These are phyloP conservation scores for Microcos paniculata DNA, from an alignment of 345 rosid genomes.

Conservation along the genomic window DNA sequence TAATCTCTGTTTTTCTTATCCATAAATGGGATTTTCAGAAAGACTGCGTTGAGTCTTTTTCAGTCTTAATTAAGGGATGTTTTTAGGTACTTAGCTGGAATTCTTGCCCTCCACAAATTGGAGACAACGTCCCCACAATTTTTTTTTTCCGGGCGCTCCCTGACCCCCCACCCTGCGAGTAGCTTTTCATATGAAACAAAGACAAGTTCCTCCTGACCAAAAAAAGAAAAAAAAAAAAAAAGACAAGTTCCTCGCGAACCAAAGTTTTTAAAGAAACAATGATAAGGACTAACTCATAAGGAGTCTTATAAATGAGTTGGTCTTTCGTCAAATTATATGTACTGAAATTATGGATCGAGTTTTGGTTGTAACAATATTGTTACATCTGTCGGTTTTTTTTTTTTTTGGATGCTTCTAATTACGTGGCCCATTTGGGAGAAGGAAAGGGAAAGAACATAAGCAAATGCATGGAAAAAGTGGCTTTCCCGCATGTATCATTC, in stretches of 20 bases:
- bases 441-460: slow-evolving; percentile 23
- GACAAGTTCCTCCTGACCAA: too few species aligned
- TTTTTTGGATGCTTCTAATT: neutral
- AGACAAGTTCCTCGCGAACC: slow-evolving; percentile 11
- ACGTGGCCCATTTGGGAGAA: slow-evolving; percentile 14
- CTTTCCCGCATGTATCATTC: slow-evolving; percentile 17
- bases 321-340: neutral
- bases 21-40: slow-evolving; percentile 6
- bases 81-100: neutral
- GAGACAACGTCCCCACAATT: neutral
- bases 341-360: neutral
- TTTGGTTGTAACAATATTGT: neutral
- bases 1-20: neutral
- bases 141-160: neutral
- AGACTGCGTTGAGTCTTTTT: slow-evolving; percentile 15
- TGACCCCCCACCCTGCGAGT: neutral
- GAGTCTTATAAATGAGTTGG: neutral
- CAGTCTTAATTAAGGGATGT: neutral
- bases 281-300: neutral
- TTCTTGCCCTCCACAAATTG: slow-evolving; percentile 15
- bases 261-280: neutral
- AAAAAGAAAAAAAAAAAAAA: too few species aligned
- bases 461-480: slow-evolving; percentile 31
- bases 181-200: slow-evolving; percentile 7
- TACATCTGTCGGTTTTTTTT: neutral